These are phyloP conservation scores for Calonectria henricotiae DNA, from an alignment of 2,329 filamentous ascomycete species.

Conservation along the genomic window DNA sequence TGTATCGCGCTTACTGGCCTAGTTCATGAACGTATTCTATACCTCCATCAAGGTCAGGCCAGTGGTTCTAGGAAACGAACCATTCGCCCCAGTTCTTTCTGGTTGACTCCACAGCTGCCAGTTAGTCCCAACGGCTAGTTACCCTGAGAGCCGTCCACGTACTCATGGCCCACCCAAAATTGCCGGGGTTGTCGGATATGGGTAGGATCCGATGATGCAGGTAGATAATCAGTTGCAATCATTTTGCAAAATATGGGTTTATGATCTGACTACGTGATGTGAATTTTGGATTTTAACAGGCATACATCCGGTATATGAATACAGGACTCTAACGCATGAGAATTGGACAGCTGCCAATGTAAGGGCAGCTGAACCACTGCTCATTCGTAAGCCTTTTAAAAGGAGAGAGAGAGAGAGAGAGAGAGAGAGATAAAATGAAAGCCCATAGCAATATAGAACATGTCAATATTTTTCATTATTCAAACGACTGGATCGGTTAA, in stretches of 20 bases:
- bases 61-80: background rate
- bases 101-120: background rate
- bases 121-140: background rate
- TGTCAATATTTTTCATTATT: background rate
- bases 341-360: too few relatives aligned
- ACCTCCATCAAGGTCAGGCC: background rate
- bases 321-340: too few relatives aligned
- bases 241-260: background rate
- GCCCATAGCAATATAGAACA: background rate
- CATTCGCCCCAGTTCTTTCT: background rate
- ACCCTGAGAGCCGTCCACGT: background rate
- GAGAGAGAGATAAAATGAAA: too few relatives aligned
- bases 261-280: background rate
- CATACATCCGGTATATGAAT: too few relatives aligned
- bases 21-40: background rate
- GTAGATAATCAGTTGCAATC: background rate
- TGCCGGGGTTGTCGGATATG: background rate
- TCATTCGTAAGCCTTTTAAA: too few relatives aligned
- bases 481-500: background rate
- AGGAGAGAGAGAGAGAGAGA: too few relatives aligned
- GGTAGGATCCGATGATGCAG: background rate
- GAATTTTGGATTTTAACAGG: background rate
- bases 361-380: too few relatives aligned
- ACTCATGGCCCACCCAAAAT: background rate
- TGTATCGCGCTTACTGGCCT: background rate